A percentile compares a stretch with the other conserved stretches of the same genome.
Evolutionary conservation across 495 filamentous ascomycete genomes (phyloP).

Genomic region (Margaritispora aquatica): DNA sequence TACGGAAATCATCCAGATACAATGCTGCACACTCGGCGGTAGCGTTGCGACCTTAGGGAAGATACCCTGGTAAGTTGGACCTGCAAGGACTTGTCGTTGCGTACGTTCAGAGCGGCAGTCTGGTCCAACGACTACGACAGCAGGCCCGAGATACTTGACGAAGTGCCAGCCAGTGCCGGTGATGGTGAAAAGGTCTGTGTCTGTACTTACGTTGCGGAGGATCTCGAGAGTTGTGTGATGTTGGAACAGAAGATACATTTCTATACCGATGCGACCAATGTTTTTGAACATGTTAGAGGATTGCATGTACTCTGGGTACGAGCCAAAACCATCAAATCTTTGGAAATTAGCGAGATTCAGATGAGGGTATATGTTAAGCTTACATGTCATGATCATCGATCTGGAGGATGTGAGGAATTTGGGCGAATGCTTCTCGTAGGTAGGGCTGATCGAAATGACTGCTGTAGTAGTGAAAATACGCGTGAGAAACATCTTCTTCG

Average conservation of each 20-base stretch:
- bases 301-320: constrained; percentile 98
- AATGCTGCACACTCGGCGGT: constrained; percentile 91
- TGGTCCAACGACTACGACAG: constrained; percentile 80
- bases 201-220: constrained; percentile 75
- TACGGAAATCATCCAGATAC: constrained; percentile 88
- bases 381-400: constrained; percentile 98
- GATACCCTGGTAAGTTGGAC: constrained; percentile 92
- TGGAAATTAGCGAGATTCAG: constrained; percentile 27
- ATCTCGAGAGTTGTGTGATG: constrained; percentile 96
- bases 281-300: constrained; percentile 96
- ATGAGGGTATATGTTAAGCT: constrained; percentile 46
- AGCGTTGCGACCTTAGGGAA: constrained; percentile 93
- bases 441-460: constrained; percentile 95
- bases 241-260: constrained; percentile 99
- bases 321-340: constrained; percentile 97
- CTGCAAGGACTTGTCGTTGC: constrained; percentile 86
- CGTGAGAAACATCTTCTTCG: constrained; percentile 90
- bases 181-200: constrained; percentile 91
- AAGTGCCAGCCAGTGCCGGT: constrained; percentile 98
- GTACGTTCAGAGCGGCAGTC: constrained; percentile 90
- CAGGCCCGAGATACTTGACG: constrained; percentile 90
- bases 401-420: constrained; percentile 90
- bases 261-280: constrained; percentile 92
- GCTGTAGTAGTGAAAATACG: constrained; percentile 98
- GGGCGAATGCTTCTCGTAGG: constrained; percentile 89